A percentile compares a stretch with the other conserved stretches of the same genome.
phyloP scores from a whole-genome alignment of 176 grass and related monocot species.

The Oropetium thomaeum region DNA sequence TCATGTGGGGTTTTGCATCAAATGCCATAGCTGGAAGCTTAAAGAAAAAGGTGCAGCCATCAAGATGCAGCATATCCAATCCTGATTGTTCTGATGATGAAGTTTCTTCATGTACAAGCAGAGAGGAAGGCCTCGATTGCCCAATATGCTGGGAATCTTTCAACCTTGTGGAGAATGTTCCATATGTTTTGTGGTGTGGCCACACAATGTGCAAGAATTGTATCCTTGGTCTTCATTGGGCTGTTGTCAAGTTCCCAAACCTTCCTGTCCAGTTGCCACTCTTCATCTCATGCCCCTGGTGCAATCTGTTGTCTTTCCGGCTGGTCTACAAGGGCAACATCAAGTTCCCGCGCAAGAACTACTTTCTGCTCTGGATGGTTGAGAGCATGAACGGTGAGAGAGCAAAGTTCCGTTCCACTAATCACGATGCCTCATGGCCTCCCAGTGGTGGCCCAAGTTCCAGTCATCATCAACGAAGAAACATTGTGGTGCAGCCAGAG shows the following conservation, averaged over 20 bases:
- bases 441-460: conserved; percentile 31
- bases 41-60: conserved; percentile 35
- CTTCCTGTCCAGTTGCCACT: conserved; percentile 74
- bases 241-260: conserved; percentile 68
- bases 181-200: conserved; percentile 91
- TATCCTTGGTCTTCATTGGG: conserved; percentile 80
- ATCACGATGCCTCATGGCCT: conserved; percentile 27
- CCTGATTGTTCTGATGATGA: conserved; percentile 81
- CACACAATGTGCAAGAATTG: conserved; percentile 99
- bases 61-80: conserved; percentile 38
- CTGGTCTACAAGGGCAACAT: conserved; percentile 80
- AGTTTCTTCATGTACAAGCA: conserved; percentile 71
- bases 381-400: conserved; percentile 78
- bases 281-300: conserved; percentile 93
- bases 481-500: neutral
- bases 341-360: conserved; percentile 82
- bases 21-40: conserved; percentile 61
- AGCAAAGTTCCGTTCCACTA: conserved; percentile 47
- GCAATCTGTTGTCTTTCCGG: conserved; percentile 66
- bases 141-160: conserved; percentile 97
- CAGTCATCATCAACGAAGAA: conserved; percentile 41
- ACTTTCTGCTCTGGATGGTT: conserved; percentile 96
- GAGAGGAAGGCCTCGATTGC: conserved; percentile 85
- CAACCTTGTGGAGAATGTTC: conserved; percentile 92
- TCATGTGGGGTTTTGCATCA: conserved; percentile 63